A percentile compares a stretch with the other conserved stretches of the same genome.
Conservation (phyloP, 2,329 filamentous ascomycete genomes). For the Talaromyces sp. region DNA sequence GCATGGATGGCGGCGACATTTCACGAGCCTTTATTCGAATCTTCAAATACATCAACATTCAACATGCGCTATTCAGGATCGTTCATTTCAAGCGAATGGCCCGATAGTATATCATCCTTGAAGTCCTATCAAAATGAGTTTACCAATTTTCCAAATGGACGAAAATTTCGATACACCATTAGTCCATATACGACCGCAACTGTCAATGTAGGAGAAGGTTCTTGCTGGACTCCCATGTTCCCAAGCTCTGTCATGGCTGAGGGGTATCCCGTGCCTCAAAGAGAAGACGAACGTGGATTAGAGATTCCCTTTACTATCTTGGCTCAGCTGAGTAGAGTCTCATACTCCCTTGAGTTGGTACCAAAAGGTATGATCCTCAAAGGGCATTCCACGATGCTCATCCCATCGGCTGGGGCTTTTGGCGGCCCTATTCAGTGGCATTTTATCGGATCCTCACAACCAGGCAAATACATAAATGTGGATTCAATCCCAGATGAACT, state of each 20-base stretch:
- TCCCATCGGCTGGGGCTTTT: background rate
- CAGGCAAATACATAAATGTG: background rate
- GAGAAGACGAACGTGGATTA: background rate
- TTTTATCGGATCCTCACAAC: background rate
- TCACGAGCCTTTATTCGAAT: too few relatives aligned
- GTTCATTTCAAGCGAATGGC: too few relatives aligned
- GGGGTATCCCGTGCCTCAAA: background rate
- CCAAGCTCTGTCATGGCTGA: background rate
- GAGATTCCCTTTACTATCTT: background rate
- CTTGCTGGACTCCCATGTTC: background rate
- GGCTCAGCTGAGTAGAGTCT: background rate
- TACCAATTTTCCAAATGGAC: background rate
- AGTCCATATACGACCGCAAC: background rate
- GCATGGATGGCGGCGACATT: too few relatives aligned
- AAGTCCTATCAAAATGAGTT: too few relatives aligned
- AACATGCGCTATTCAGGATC: too few relatives aligned
- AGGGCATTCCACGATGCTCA: conserved; percentile 5
- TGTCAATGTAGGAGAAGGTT: background rate
- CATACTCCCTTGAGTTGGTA: conserved; percentile 3
- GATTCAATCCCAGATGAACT: background rate
- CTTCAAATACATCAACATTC: too few relatives aligned
- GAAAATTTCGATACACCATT: background rate
- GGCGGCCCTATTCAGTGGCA: background rate
- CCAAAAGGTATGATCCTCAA: background rate
- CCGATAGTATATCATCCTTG: too few relatives aligned